Evolutionary conservation across 805 yeast species (phyloP), one percentile per base, ranked within the genome.

Genomic region (Lipomyces starkeyi): DNA sequence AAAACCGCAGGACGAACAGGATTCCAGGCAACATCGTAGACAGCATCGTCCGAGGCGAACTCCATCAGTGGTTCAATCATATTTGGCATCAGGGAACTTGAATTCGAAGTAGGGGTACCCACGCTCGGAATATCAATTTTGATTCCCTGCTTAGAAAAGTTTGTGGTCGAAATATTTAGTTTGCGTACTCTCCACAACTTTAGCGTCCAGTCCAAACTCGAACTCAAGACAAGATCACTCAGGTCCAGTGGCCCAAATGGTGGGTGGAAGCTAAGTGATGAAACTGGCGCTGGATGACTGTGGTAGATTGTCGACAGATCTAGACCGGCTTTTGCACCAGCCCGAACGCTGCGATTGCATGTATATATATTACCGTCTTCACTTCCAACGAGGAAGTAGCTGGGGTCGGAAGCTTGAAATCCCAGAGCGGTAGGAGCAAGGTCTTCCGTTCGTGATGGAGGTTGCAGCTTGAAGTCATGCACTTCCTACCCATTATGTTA

Each of bases 181-280:
- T 63, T 66, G 6, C 60, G 62, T 2, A 72, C 63, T 37, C 68
- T 64, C 82, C 83, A 80, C 13, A 81, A 70, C 54, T 74, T 73
- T 29, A 81, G 73, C 3, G 78, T 68, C 80, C 83, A 81, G 70
- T 81, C 84, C 17, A 78, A 69, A 4, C 81, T 76, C 25, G 77
- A 66, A 11, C 77, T 71, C 7, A 81, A 67, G 25, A 79, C 66
- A 13, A 73, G 70, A 52, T 73, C 74, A 22, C 76, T 75, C 11
- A 72, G 60, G 53, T 76, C 77, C 3, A 75, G 64, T 22, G 71
- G 64, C 9, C 76, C 73, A 4, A 59, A 56, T 4, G 71, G 63
- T 4, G 76, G 72, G 61, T 77, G 81, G 57, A 75, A 73, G 40
- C 64, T 73, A 11, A 76, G 35, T n/a, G 73, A 63, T 2, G 81